Conservation (phyloP, 2,329 filamentous ascomycete genomes). For the Colletotrichum caudatum region DNA sequence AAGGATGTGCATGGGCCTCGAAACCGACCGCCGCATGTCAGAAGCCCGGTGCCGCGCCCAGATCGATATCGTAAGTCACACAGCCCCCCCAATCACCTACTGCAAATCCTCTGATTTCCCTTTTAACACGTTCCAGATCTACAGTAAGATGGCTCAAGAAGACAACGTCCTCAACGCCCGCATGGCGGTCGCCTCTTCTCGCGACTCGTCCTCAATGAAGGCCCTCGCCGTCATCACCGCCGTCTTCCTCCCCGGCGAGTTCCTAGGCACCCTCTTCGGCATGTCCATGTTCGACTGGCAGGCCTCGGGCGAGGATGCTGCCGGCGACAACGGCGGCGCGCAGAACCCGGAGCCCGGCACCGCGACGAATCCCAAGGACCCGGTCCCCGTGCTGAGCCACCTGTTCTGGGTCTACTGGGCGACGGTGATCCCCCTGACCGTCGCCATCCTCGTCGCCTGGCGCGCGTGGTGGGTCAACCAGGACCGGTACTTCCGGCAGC, state of each 20-base stretch:
- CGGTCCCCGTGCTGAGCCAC: constrained; percentile 52
- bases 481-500: constrained; percentile 59
- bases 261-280: constrained; percentile 59
- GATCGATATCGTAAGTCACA: constrained; percentile 57
- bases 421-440: constrained; percentile 57
- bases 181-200: constrained; percentile 55
- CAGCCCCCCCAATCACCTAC: rapidly evolving
- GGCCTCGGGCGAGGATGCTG: constrained; percentile 50
- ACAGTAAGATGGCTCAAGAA: constrained; percentile 63
- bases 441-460: constrained; percentile 57
- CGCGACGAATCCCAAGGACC: constrained; percentile 44
- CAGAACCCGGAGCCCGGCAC: constrained; percentile 8
- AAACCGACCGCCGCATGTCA: constrained; percentile 60
- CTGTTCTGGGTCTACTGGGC: constrained; percentile 62
- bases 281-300: constrained; percentile 62
- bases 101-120: too few relatives aligned
- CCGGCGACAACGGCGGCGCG: constrained; percentile 29
- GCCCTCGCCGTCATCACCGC: constrained; percentile 61
- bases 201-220: constrained; percentile 62
- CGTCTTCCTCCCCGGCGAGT: constrained; percentile 61
- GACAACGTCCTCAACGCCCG: constrained; percentile 60
- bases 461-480: constrained; percentile 62
- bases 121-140: constrained; percentile 51
- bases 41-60: constrained; percentile 60
- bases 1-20: constrained; percentile 58